Conservation (phyloP, 2,329 filamentous ascomycete genomes). For the Ascochyta viciae-villosae region DNA sequence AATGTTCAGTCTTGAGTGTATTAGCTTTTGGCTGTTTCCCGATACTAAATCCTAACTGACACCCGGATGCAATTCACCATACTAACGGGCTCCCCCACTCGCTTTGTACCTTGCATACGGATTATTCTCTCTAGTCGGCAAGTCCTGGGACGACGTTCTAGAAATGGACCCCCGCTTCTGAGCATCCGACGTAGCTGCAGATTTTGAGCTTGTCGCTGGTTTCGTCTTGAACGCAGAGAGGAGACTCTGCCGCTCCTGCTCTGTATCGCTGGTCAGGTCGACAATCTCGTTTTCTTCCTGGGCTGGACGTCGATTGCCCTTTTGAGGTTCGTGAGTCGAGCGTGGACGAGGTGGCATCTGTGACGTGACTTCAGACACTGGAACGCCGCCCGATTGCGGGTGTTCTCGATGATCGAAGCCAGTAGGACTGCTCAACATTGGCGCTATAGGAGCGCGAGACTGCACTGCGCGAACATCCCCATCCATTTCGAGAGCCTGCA, state of each 20-base stretch:
- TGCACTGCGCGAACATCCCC: not conserved
- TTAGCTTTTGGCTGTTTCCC: not conserved
- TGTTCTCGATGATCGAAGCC: not conserved
- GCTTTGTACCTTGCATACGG: not conserved
- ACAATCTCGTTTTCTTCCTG: constrained; percentile 10
- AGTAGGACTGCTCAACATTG: not conserved
- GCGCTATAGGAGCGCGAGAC: not conserved
- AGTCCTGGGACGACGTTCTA: not conserved
- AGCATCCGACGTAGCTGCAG: not conserved
- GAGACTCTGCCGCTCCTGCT: constrained; percentile 22
- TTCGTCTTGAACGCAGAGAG: constrained; percentile 20
- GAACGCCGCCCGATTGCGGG: constrained; percentile 6
- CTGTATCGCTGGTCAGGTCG: constrained; percentile 27
- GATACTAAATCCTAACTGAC: not conserved
- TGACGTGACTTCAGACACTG: not conserved
- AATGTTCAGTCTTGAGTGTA: not conserved
- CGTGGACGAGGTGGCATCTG: not conserved
- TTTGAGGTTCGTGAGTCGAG: not conserved
- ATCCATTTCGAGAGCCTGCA: not conserved
- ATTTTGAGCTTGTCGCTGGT: not conserved
- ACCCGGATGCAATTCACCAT: too few species aligned
- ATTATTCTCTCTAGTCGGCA: not conserved
- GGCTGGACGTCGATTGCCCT: not conserved
- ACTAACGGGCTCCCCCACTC: too few species aligned
- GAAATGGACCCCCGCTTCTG: not conserved